Base-by-base conservation (phyloP, 495 filamentous ascomycete species). In the Cairneyella variabilis region DNA sequence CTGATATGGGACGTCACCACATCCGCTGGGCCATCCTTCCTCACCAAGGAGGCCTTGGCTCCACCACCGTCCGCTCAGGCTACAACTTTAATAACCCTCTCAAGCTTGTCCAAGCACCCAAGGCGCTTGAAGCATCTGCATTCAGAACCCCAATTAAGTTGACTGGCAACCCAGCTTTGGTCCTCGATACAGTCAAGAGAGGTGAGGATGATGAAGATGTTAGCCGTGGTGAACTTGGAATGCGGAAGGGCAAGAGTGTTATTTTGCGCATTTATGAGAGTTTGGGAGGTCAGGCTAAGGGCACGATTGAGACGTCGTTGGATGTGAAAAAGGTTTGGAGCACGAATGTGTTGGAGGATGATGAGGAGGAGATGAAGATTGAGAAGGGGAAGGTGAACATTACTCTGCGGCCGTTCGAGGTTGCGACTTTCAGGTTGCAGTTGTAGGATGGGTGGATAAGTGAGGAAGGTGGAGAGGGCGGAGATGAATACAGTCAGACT, bases 171-270 rank as follows among this genome's bases (percentile, higher is more conserved):
- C 64, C 74, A 11, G 80, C 84, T 7, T 69, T 96, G 17, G 71
- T 96, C 20, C 73, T 96, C 5, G 91, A 96, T 63, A 84, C 80
- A 14, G 74, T 96, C 58, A 96, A 96, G 76, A 84, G 93, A 48
- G 93, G 90, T 21, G 95, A 97, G 69, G 93, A 98, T 59, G 93
- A 98, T 59, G 89, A 88, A 65, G 93, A 96, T 61, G 82, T 96
- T 14, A 86, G 82, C 22, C 70, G 76, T 3, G 86, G 82, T 25
- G 85, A 84, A n/a, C 64, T 95, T 30, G 76, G 83, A 9, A 72
- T 69, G 30, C 78, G 86, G 50, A 77, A 80, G 58, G 91, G 91
- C 10, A 75, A 75, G 64, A 93, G 89, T 63, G 75, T 97, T 20
- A 81, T 98, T 46, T 25, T 96, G 36, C 78, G 93, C 1, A 71